Evolutionary conservation across 1,284 basidiomycete genomes (phyloP), one percentile per base, ranked within the genome.

Genomic region (Entoloma clypeatum): DNA sequence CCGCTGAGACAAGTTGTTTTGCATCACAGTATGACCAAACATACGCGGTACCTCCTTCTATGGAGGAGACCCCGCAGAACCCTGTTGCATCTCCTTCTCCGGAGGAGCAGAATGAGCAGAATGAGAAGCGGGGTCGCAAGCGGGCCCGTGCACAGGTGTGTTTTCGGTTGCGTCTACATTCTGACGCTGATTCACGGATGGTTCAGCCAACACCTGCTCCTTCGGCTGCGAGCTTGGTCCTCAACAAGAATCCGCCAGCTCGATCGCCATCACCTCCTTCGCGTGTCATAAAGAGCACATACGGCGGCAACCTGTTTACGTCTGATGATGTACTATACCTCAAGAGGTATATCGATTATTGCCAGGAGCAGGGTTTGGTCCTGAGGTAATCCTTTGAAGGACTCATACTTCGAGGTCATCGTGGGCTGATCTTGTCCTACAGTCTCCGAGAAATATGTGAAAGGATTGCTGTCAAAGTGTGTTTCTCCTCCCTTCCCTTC

Each of bases 321-420:
- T 71, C 79, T 1, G 86, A 89, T 36, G 86, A 90, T 56, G 75
- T 89, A 17, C 39, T 75, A 30, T 90, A 89, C 57, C 69, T 90
- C 46, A 86, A 88, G 56, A 80, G 78, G 54, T 89, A 90, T 55
- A 89, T 90, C 36, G 85, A 88, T 52, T 90, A 87, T 53, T 89
- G 86, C 54, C 86, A 86, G 51, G 83, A 86, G 44, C 82, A 88
- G 58, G 86, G 86, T 24, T 60, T 87, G 4, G 83, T 88, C 6
- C 64, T 90, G 28, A 88, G 82, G 82, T 83, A 31, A 30, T 52
- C 35, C 9, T 13, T 25, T n/a, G 16, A 22, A 27, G 27, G 25
- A 27, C n/a, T 21, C 18, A 30, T 13, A 44, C 32, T 52, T 52
- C 35, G 13, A 27, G 23, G 6, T 34, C 34, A 13, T 21, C n/a